These are phyloP conservation scores for Nakaseomyces delphensis DNA, from an alignment of 1,139 yeast genomes.

Conservation along the genomic window DNA sequence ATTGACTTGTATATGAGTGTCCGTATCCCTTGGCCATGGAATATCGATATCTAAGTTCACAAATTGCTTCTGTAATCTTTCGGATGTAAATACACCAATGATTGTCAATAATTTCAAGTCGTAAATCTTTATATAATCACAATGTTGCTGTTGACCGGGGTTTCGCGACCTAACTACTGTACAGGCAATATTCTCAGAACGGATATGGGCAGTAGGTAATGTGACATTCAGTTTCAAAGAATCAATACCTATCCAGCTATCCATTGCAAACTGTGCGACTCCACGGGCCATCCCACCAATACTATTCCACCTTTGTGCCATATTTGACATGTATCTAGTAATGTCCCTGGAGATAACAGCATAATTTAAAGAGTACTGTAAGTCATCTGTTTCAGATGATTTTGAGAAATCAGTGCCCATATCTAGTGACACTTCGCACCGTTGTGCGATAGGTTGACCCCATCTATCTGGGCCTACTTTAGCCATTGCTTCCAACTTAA, in stretches of 20 bases:
- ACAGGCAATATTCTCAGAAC: conserved; percentile 43
- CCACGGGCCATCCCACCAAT: conserved; percentile 50
- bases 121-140: conserved; percentile 42
- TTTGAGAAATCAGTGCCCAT: conserved; percentile 59
- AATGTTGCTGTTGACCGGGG: conserved; percentile 13
- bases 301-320: conserved; percentile 39
- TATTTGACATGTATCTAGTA: conserved; percentile 15
- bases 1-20: conserved; percentile 21
- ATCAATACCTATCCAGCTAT: conserved; percentile 29
- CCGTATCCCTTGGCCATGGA: conserved; percentile 32
- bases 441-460: conserved; percentile 64
- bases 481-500: conserved; percentile 52
- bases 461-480: conserved; percentile 70
- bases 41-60: conserved; percentile 53
- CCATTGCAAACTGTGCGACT: conserved; percentile 43
- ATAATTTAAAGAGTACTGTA: conserved; percentile 74
- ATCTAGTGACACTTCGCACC: conserved; percentile 50
- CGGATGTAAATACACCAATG: conserved; percentile 89
- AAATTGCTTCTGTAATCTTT: conserved; percentile 68
- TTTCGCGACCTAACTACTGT: conserved; percentile 25
- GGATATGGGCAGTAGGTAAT: conserved; percentile 38
- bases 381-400: conserved; percentile 69
- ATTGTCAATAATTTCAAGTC: conserved; percentile 58
- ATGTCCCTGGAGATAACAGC: conserved; percentile 65
- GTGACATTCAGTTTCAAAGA: conserved; percentile 16